A percentile compares a stretch with the other conserved stretches of the same genome.
Conservation (phyloP, 495 filamentous ascomycete species). For the Evernia prunastri region DNA sequence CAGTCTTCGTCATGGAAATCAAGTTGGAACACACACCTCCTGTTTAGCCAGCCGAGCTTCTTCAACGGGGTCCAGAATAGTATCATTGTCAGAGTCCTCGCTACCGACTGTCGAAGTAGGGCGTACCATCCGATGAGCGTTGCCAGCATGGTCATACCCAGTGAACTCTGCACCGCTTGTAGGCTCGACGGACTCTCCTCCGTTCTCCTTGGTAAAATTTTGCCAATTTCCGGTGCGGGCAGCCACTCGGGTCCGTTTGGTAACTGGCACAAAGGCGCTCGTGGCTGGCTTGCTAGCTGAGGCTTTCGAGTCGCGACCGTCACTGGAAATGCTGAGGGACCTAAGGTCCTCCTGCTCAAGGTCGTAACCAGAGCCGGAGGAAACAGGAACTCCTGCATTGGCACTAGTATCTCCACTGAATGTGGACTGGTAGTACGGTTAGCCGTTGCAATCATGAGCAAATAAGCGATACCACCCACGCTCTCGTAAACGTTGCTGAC, state of each 20-base stretch:
- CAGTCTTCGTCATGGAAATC: neutral
- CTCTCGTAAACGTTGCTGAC: conserved; percentile 3
- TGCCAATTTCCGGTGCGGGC: conserved; percentile 5
- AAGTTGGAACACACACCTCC: neutral
- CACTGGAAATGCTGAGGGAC: neutral
- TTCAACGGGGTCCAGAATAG: neutral
- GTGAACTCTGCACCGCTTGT: conserved; percentile 14
- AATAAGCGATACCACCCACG: neutral
- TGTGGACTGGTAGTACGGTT: neutral
- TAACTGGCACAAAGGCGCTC: neutral
- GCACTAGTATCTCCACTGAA: neutral
- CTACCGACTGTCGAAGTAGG: conserved; percentile 15
- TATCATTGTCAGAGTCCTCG: neutral
- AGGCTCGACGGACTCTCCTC: neutral
- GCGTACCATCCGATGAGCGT: conserved; percentile 13
- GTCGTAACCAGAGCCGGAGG: neutral
- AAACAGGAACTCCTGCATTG: conserved; percentile 1
- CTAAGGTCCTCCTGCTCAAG: neutral
- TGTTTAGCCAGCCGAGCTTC: neutral
- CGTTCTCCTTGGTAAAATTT: neutral
- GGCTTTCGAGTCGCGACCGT: neutral
- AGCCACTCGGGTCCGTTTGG: neutral
- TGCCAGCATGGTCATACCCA: conserved; percentile 22
- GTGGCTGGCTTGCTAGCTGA: neutral
- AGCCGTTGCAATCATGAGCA: neutral